phyloP scores from a whole-genome alignment of 306 rosid species.

The Prinsepia uniflora region DNA sequence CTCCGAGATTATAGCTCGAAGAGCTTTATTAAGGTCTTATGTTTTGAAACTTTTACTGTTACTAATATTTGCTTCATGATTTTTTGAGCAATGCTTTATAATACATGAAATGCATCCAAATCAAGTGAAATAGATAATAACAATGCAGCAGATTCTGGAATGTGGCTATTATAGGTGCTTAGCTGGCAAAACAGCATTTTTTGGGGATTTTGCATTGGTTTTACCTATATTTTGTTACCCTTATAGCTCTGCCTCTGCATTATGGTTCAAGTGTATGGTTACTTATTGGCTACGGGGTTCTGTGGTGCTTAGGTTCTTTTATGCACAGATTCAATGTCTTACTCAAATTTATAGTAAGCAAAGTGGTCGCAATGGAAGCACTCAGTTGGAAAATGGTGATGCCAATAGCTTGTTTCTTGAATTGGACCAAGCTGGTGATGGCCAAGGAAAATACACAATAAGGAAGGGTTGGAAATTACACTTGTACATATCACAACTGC shows the following conservation, averaged over 20 bases:
- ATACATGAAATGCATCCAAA: not conserved
- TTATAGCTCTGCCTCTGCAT: not conserved
- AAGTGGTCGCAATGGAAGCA: constrained; percentile 34
- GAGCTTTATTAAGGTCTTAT: constrained; percentile 68
- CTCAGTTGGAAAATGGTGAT: constrained; percentile 31
- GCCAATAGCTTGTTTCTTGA: constrained; percentile 36
- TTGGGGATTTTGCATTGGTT: not conserved
- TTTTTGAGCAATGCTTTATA: not conserved
- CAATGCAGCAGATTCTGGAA: not conserved
- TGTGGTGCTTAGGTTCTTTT: constrained; percentile 63
- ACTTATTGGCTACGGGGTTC: not conserved
- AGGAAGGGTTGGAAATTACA: constrained; percentile 71
- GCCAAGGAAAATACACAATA: constrained; percentile 41
- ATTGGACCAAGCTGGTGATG: constrained; percentile 40
- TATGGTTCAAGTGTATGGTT: not conserved
- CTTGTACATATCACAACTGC: constrained; percentile 86
- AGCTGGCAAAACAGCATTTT: not conserved
- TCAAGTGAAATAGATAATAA: not conserved
- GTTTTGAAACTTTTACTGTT: not conserved
- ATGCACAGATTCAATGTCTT: constrained; percentile 62
- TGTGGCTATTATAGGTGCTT: not conserved
- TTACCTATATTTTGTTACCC: not conserved
- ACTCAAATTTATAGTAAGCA: constrained; percentile 28
- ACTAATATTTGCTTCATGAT: not conserved
- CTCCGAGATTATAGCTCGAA: constrained; percentile 79